A percentile compares a stretch with the other conserved stretches of the same genome.
phyloP scores from a whole-genome alignment of 2,329 filamentous ascomycete species.

The Orbilia javanica region DNA sequence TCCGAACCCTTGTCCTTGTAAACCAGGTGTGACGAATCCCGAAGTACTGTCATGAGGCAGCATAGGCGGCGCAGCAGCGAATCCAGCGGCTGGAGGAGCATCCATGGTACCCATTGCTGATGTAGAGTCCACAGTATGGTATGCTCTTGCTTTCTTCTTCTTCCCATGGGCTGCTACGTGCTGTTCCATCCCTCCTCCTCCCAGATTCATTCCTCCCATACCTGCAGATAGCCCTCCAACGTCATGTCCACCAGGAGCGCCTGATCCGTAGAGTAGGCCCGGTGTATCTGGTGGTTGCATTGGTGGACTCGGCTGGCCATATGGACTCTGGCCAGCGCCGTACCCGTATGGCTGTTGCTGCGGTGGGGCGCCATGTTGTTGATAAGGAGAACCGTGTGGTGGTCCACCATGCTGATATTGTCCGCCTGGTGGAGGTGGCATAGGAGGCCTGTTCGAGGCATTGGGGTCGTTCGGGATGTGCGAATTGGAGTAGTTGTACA shows the following conservation, averaged over 20 bases:
- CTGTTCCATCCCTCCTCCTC: slow-evolving; percentile 65
- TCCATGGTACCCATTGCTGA: slow-evolving; percentile 70
- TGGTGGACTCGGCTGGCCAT: slow-evolving; percentile 62
- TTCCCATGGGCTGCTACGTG: slow-evolving; percentile 69
- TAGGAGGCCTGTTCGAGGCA: slow-evolving; percentile 63
- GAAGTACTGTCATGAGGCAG: slow-evolving; percentile 43
- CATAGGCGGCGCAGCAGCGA: slow-evolving; percentile 60
- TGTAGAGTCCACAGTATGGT: slow-evolving; percentile 84
- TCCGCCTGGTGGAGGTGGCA: slow-evolving; percentile 64
- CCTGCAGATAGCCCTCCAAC: slow-evolving; percentile 60
- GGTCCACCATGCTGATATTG: slow-evolving; percentile 64
- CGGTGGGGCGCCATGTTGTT: slow-evolving; percentile 43
- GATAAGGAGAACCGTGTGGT: slow-evolving; percentile 58
- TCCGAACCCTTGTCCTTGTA: slow-evolving; percentile 62
- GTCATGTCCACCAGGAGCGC: slow-evolving; percentile 57
- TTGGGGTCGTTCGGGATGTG: slow-evolving; percentile 50
- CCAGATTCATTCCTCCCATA: slow-evolving; percentile 74
- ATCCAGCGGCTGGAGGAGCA: slow-evolving; percentile 64
- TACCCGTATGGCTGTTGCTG: slow-evolving; percentile 37
- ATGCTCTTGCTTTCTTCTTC: slow-evolving; percentile 95
- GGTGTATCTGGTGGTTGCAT: slow-evolving; percentile 62
- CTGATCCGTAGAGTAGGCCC: slow-evolving; percentile 48
- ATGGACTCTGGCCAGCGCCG: slow-evolving; percentile 28
- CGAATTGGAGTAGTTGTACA: slow-evolving; percentile 55
- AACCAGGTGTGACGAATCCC: slow-evolving; percentile 51